Base-by-base conservation (phyloP, 176 grass and related monocot genomes). In the Oropetium thomaeum region DNA sequence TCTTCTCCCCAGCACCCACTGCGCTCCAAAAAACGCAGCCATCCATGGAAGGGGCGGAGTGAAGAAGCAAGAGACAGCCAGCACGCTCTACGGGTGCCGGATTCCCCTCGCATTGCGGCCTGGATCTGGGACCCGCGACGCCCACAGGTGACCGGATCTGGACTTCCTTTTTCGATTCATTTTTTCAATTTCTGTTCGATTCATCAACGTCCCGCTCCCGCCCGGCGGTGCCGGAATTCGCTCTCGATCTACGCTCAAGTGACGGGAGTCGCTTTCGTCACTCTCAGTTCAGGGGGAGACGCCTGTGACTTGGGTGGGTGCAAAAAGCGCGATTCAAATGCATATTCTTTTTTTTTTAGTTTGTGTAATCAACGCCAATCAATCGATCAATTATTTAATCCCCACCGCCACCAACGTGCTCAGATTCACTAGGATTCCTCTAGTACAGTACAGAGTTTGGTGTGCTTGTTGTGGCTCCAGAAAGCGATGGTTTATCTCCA, bases 81-180 rank as follows among this genome's bases (percentile, higher is more conserved):
- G 13, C 38, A 9, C 39, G 7, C 6, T n/a, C 44, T 14, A 57
- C 58, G 11, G 34, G n/a, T 14, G 0, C n/a, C 53, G 1, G 62
- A 11, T 22, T 30, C 43, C 38, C 13, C 1, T 49, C 48, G 71
- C 82, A 77, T 77, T 84, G 61, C 26, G 26, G 35, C 7, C 58
- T 79, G 40, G 73, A 77, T 87, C 73, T 81, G 79, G 30, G 54
- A 74, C 12, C 37, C 37, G 71, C 53, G 25, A 19, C 53, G 54
- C 38, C 4, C 5, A 43, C 72, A 69, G 84, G 84, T 81, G 63
- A 75, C 54, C 61, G 32, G 57, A 71, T 81, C 57, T 51, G 57
- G 3, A 10, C 31, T 32, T 65, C 49, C 10, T 6, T 34, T 7
- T 34, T 7, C 1, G 10, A 0, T 13, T 61, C 3, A n/a, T 12